Percentiles rank a stretch among this genome's conserved stretches.
Conservation (phyloP, 108 stramenopile genomes). For the Pseudonitzschia delicatissima region DNA sequence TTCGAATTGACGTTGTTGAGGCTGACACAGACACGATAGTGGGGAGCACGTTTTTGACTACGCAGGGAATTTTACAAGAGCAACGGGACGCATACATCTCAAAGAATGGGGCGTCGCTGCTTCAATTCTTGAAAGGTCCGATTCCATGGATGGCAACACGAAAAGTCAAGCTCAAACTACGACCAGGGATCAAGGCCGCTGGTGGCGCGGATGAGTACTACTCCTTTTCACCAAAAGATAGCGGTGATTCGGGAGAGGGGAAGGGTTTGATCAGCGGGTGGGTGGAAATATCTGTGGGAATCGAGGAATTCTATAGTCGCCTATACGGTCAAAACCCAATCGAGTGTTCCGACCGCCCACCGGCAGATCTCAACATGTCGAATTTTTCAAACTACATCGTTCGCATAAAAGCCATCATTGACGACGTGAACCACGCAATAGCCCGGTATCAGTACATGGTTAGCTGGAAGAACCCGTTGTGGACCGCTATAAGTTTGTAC, state of each 20-base stretch:
- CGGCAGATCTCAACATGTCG: conserved; percentile 61
- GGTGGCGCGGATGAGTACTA: conserved; percentile 66
- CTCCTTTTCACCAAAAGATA: not conserved
- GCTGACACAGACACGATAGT: conserved; percentile 65
- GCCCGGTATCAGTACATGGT: conserved; percentile 54
- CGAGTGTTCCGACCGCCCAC: conserved; percentile 54
- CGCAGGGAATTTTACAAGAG: conserved; percentile 70
- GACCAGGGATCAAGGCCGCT: conserved; percentile 51
- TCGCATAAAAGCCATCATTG: conserved; percentile 56
- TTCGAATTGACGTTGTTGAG: conserved; percentile 76
- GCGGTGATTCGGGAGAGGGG: not conserved
- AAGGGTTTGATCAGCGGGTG: conserved; percentile 57
- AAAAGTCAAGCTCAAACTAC: conserved; percentile 50
- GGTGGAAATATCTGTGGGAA: conserved; percentile 56
- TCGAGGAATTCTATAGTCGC: conserved; percentile 56
- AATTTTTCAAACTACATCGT: conserved; percentile 67
- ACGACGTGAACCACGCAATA: conserved; percentile 49
- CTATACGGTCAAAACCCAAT: conserved; percentile 54
- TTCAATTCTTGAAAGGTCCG: conserved; percentile 44
- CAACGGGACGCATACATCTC: conserved; percentile 60
- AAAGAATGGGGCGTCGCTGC: conserved; percentile 24
- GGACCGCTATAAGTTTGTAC: conserved; percentile 49
- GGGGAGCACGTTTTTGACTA: conserved; percentile 60
- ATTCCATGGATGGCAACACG: conserved; percentile 8
- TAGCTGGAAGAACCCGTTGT: conserved; percentile 64